Evolutionary conservation across 2,329 filamentous ascomycete genomes (phyloP).

Genomic region (Arthrobotrys pseudoclavata): DNA sequence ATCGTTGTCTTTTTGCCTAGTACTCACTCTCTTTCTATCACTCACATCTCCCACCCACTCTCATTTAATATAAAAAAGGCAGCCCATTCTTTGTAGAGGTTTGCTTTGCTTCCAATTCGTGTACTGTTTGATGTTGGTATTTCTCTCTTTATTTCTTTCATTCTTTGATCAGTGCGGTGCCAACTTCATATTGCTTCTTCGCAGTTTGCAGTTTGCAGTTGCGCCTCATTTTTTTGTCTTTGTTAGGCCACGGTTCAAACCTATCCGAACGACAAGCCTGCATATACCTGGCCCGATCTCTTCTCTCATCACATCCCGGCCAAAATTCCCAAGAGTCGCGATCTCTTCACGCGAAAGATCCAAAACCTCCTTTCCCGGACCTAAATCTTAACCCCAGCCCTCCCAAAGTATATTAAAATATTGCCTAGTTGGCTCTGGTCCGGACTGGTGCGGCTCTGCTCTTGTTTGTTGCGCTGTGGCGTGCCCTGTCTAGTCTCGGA

Average conservation of each 20-base stretch:
- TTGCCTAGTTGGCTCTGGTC: slow-evolving; percentile 7
- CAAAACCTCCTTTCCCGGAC: background rate
- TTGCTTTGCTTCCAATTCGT: background rate
- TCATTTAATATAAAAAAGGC: background rate
- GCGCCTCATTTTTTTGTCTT: slow-evolving; percentile 12
- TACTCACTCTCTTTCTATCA: background rate
- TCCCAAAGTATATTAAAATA: background rate
- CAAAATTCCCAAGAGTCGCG: slow-evolving; percentile 10
- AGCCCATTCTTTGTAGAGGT: background rate
- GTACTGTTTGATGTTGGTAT: slow-evolving; percentile 15
- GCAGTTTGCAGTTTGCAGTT: background rate
- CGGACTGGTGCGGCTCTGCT: slow-evolving; percentile 29
- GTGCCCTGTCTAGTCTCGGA: slow-evolving; percentile 30
- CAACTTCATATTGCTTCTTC: slow-evolving; percentile 19
- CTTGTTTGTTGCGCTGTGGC: slow-evolving; percentile 19
- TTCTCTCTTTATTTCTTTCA: background rate
- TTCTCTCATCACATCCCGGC: slow-evolving; percentile 13
- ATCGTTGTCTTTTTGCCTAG: background rate
- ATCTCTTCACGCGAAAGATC: slow-evolving; percentile 20
- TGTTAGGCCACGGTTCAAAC: slow-evolving; percentile 24
- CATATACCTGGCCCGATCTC: slow-evolving; percentile 26
- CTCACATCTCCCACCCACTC: background rate
- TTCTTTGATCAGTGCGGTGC: slow-evolving; percentile 4
- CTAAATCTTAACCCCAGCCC: background rate
- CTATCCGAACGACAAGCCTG: background rate